phyloP scores from a whole-genome alignment of 192 early-diverging fungal genomes.

The Cetraspora pellucida region DNA sequence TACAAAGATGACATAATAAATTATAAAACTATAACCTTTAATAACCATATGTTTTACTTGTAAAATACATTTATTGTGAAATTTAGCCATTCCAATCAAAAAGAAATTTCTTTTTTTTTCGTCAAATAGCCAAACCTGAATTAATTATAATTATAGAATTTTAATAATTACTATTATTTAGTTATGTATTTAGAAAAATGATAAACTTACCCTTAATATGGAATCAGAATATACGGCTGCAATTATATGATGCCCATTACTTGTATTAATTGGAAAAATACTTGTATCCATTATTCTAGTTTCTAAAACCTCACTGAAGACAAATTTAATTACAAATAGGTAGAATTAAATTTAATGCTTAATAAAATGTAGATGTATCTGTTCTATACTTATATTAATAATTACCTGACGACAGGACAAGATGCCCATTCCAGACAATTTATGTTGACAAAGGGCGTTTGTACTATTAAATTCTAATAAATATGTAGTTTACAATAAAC shows the following conservation, averaged over 20 bases:
- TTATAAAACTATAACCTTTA: slow-evolving; percentile 20
- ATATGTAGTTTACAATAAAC: neutral
- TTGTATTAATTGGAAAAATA: slow-evolving; percentile 41
- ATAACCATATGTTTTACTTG: slow-evolving; percentile 53
- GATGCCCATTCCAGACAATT: slow-evolving; percentile 51
- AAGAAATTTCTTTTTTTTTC: slow-evolving; percentile 52
- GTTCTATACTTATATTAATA: too few species aligned
- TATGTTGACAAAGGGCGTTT: slow-evolving; percentile 32
- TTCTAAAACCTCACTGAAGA: slow-evolving; percentile 56
- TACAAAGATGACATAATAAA: slow-evolving; percentile 9
- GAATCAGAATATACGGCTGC: slow-evolving; percentile 78
- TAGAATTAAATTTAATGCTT: neutral
- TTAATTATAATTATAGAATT: neutral
- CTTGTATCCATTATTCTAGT: slow-evolving; percentile 79
- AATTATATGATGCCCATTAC: slow-evolving; percentile 51
- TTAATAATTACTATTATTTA: neutral
- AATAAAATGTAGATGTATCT: neutral
- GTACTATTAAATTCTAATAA: slow-evolving; percentile 2
- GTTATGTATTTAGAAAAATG: neutral
- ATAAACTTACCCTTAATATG: slow-evolving; percentile 48
- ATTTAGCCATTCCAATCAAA: slow-evolving; percentile 49
- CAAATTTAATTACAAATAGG: neutral
- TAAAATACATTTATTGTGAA: slow-evolving; percentile 68
- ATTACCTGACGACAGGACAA: slow-evolving; percentile 48
- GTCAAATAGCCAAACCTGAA: slow-evolving; percentile 63